Conservation (phyloP, 2,329 filamentous ascomycete genomes). For the Clonostachys rhizophaga region DNA sequence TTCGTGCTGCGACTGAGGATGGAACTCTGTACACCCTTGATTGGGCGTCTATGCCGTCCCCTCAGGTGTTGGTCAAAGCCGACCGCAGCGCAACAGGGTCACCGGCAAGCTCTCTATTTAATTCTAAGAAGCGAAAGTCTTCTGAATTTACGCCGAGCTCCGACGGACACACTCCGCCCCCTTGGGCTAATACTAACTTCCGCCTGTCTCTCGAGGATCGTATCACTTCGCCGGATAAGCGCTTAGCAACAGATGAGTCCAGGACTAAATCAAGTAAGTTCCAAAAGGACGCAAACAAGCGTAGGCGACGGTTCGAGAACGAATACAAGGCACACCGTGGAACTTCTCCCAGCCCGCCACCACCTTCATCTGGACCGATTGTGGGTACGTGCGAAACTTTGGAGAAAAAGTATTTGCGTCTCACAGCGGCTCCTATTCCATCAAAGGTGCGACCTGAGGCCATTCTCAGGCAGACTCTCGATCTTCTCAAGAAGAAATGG, state of each 20-base stretch:
- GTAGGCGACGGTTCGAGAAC: conserved; percentile 79
- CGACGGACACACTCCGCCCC: conserved; percentile 45
- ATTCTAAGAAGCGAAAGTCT: conserved; percentile 79
- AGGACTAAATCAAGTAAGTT: conserved; percentile 73
- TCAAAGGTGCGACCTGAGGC: conserved; percentile 81
- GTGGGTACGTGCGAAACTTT: conserved; percentile 79
- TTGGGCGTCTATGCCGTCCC: conserved; percentile 80
- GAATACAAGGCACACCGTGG: conserved; percentile 55
- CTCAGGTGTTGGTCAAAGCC: conserved; percentile 75
- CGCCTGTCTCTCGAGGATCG: conserved; percentile 65
- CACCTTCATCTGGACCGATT: conserved; percentile 63
- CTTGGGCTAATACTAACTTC: conserved; percentile 71
- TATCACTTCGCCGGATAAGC: conserved; percentile 48
- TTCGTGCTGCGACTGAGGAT: conserved; percentile 74
- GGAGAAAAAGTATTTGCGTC: conserved; percentile 91
- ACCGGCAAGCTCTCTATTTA: conserved; percentile 7
- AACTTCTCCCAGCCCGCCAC: conserved; percentile 50
- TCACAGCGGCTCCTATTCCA: conserved; percentile 85
- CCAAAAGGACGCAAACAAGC: conserved; percentile 84
- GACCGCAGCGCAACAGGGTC: conserved; percentile 41
- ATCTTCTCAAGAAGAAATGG: conserved; percentile 92
- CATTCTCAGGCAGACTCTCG: conserved; percentile 78
- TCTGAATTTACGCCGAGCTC: conserved; percentile 41
- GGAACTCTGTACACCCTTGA: conserved; percentile 69
- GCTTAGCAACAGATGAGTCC: conserved; percentile 24